These are phyloP conservation scores for Nepenthes alata DNA, from an alignment of 179 eudicot genomes.

Conservation along the genomic window DNA sequence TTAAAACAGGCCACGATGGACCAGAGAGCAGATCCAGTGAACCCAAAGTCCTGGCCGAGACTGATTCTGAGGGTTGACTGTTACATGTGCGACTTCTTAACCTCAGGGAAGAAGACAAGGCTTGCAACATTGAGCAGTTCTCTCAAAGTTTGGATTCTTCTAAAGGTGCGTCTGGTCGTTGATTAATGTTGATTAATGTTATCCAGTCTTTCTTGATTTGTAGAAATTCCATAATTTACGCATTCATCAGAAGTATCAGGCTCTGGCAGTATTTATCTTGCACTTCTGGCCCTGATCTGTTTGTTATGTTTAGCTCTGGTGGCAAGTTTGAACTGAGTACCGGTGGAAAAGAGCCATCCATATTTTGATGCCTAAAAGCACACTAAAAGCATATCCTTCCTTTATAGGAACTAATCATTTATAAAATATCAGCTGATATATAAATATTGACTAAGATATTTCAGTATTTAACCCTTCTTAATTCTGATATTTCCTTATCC, in stretches of 20 bases:
- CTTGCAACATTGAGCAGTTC: slow-evolving; percentile 79
- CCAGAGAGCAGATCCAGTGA: slow-evolving; percentile 60
- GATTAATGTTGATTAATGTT: background rate
- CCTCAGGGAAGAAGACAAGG: slow-evolving; percentile 65
- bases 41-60: slow-evolving; percentile 82
- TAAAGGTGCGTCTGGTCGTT: slow-evolving; percentile 44
- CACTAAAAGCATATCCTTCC: too few species aligned
- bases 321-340: too few species aligned
- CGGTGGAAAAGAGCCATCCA: too few species aligned
- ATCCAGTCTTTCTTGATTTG: background rate
- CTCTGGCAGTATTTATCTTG: background rate
- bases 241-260: background rate
- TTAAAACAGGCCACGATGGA: slow-evolving; percentile 44
- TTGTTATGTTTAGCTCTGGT: too few species aligned
- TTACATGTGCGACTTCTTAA: slow-evolving; percentile 69
- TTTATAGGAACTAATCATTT: too few species aligned
- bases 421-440: too few species aligned
- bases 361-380: too few species aligned
- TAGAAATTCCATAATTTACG: background rate
- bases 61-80: slow-evolving; percentile 65
- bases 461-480: too few species aligned
- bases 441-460: too few species aligned
- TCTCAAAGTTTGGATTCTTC: slow-evolving; percentile 85
- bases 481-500: too few species aligned
- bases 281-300: too few species aligned